A percentile compares a stretch with the other conserved stretches of the same genome.
These are phyloP conservation scores for Mucor lusitanicus DNA, from an alignment of 371 early-diverging fungal genomes.

Conservation along the genomic window DNA sequence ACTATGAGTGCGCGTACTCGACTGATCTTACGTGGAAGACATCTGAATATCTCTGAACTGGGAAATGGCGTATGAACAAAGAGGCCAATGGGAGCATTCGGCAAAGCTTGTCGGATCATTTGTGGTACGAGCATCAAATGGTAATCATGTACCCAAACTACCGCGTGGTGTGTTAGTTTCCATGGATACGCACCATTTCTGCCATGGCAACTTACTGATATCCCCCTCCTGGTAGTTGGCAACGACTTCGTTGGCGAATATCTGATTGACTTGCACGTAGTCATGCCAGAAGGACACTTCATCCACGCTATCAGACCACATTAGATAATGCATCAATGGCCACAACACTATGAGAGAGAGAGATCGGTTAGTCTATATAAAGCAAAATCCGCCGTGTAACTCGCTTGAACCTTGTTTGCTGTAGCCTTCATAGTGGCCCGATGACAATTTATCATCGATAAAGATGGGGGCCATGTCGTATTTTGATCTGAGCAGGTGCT, in stretches of 20 bases:
- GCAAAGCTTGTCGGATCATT: slow-evolving; percentile 66
- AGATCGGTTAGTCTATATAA: slow-evolving; percentile 6
- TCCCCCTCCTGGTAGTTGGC: slow-evolving; percentile 83
- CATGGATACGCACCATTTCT: slow-evolving; percentile 29
- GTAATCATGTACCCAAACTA: slow-evolving; percentile 99
- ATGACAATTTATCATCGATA: slow-evolving; percentile 68
- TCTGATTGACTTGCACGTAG: slow-evolving; percentile 86
- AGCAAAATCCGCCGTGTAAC: slow-evolving; percentile 1
- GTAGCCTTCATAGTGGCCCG: slow-evolving; percentile 89
- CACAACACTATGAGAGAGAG: slow-evolving; percentile 71
- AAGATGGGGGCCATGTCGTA: slow-evolving; percentile 76
- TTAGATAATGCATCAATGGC: slow-evolving; percentile 98
- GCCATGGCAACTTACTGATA: slow-evolving; percentile 72
- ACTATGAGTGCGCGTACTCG: no score
- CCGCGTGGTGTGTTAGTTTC: slow-evolving; percentile 80
- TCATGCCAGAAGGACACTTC: slow-evolving; percentile 83
- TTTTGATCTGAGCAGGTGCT: slow-evolving; percentile 45
- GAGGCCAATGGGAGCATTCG: slow-evolving; percentile 94
- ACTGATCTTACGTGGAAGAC: slow-evolving; percentile 73
- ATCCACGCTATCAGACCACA: slow-evolving; percentile 79
- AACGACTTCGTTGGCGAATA: slow-evolving; percentile 80
- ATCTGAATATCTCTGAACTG: slow-evolving; percentile 89
- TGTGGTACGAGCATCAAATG: slow-evolving; percentile 97
- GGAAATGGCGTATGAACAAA: slow-evolving; percentile 99
- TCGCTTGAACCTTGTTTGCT: slow-evolving; percentile 77